Conservation (phyloP, 1,284 basidiomycete species). For the Trichosporon coremiiforme region DNA sequence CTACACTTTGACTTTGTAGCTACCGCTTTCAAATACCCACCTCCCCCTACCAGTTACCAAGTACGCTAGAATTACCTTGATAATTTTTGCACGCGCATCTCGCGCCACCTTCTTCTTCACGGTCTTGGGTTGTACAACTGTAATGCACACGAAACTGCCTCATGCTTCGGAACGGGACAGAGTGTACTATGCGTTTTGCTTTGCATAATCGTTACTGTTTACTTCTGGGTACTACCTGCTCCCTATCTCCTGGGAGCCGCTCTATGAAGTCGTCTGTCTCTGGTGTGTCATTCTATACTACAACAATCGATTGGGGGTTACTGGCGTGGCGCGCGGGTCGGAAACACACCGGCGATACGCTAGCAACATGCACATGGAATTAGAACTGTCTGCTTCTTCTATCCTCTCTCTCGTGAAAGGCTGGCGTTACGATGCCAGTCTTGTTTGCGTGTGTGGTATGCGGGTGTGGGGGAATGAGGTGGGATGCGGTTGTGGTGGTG, state of each 20-base stretch:
- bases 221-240: not conserved
- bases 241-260: not conserved
- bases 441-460: not conserved
- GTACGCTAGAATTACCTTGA: not conserved
- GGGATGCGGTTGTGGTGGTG: not conserved
- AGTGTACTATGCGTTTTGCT: not conserved
- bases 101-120: too few species aligned
- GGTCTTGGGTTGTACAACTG: not conserved
- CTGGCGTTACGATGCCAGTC: not conserved
- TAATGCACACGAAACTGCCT: not conserved
- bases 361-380: slow-evolving; percentile 7
- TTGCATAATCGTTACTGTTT: not conserved
- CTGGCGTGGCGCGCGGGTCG: not conserved
- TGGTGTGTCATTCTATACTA: slow-evolving; percentile 2
- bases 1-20: not conserved
- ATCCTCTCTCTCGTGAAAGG: not conserved
- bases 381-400: not conserved
- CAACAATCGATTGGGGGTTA: not conserved
- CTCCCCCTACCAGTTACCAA: not conserved
- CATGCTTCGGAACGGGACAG: not conserved
- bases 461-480: not conserved
- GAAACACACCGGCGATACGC: not conserved
- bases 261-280: not conserved
- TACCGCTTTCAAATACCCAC: not conserved
- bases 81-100: not conserved